A percentile compares a stretch with the other conserved stretches of the same genome.
Evolutionary conservation across 345 rosid species (phyloP).

Genomic region (Pistacia integerrima): DNA sequence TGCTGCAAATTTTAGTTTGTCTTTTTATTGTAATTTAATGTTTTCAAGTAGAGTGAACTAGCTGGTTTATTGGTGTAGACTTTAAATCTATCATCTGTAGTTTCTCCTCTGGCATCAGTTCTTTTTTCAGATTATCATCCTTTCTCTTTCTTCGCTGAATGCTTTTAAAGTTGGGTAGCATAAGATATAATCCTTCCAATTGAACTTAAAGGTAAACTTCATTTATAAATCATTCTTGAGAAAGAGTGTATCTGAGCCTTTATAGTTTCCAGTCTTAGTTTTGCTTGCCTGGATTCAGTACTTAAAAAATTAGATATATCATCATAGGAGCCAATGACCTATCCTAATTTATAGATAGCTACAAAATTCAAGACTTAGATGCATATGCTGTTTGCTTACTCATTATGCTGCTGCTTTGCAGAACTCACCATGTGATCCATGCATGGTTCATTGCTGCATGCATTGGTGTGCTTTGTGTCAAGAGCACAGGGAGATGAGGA

Average conservation of each 20-base stretch:
- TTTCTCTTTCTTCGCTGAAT: neutral
- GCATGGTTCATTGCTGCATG: slow-evolving; percentile 81
- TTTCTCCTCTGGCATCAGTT: neutral
- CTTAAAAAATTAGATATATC: neutral
- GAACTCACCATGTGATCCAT: slow-evolving; percentile 86
- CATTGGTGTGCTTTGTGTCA: slow-evolving; percentile 96
- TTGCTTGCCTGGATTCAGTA: neutral
- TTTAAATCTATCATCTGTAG: neutral
- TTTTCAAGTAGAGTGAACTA: neutral
- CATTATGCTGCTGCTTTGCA: slow-evolving; percentile 31
- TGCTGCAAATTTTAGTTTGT: neutral
- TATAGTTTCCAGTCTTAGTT: neutral
- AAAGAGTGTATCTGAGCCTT: neutral
- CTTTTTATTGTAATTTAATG: neutral
- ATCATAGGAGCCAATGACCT: neutral
- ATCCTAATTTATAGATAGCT: neutral
- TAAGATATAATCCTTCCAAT: neutral
- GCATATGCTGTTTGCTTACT: neutral
- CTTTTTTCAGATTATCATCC: neutral
- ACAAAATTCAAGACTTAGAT: neutral
- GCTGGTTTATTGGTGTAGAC: neutral
- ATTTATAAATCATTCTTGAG: neutral
- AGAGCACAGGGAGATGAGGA: slow-evolving; percentile 91
- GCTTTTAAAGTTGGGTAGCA: neutral
- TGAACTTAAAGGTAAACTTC: neutral